Percentiles rank a stretch among this genome's conserved stretches.
Evolutionary conservation across 2,329 filamentous ascomycete species (phyloP).

Genomic region (Pyrenophora seminiperda): DNA sequence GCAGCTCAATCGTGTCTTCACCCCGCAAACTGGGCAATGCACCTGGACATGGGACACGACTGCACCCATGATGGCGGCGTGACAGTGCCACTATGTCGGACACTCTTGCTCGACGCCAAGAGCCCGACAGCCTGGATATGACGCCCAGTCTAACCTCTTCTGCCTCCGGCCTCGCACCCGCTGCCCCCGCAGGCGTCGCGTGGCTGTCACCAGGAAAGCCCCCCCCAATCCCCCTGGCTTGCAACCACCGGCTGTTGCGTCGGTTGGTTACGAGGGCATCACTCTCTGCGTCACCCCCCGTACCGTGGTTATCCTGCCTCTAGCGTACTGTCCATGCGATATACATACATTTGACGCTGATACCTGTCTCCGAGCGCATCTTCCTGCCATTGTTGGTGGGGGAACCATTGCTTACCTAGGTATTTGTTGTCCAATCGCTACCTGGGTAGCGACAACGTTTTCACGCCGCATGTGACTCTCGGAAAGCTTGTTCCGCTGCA

Average conservation of each 20-base stretch:
- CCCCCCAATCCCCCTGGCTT: slow-evolving; percentile 30
- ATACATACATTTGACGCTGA: no score
- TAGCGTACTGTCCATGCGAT: not conserved
- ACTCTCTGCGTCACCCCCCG: slow-evolving; percentile 8
- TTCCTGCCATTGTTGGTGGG: not conserved
- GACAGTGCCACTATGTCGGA: slow-evolving; percentile 45
- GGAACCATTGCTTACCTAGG: not conserved
- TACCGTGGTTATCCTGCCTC: slow-evolving; percentile 4
- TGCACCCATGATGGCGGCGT: slow-evolving; percentile 41
- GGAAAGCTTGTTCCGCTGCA: no score
- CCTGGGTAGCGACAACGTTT: slow-evolving; percentile 30
- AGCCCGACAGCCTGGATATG: slow-evolving; percentile 40
- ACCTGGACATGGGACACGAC: slow-evolving; percentile 33
- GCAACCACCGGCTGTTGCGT: slow-evolving; percentile 33
- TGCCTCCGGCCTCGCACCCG: slow-evolving; percentile 30
- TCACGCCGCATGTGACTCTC: slow-evolving; percentile 20
- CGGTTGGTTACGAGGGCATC: slow-evolving; percentile 21
- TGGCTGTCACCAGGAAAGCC: slow-evolving; percentile 17
- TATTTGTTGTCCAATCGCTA: slow-evolving; percentile 12
- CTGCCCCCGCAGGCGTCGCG: slow-evolving; percentile 43
- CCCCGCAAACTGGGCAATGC: slow-evolving; percentile 30
- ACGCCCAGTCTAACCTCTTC: slow-evolving; percentile 30
- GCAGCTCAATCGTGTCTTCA: slow-evolving; percentile 3
- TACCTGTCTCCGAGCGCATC: not conserved
- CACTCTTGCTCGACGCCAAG: slow-evolving; percentile 35